These are phyloP conservation scores for Turnera subulata DNA, from an alignment of 345 rosid genomes.

Conservation along the genomic window DNA sequence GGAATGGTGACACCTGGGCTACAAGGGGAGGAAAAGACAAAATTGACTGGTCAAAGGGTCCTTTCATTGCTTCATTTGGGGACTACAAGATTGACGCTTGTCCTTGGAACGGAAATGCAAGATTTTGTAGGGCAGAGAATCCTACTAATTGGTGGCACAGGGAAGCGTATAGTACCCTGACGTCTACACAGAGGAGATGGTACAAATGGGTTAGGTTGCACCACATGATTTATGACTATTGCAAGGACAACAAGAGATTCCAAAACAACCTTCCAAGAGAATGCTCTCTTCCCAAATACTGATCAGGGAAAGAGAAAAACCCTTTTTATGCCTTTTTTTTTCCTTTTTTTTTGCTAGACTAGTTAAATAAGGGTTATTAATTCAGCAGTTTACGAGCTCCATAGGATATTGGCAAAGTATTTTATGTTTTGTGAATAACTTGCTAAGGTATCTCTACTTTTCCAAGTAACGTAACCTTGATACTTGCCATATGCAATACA, in stretches of 20 bases:
- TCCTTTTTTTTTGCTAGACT: background rate
- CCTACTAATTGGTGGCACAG: conserved; percentile 73
- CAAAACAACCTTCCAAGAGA: conserved; percentile 61
- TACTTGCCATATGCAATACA: too few relatives aligned
- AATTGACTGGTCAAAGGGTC: conserved; percentile 71
- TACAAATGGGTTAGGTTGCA: conserved; percentile 78
- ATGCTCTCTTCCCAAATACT: conserved; percentile 71
- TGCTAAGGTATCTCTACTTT: too few relatives aligned
- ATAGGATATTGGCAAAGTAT: too few relatives aligned
- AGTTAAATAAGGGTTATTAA: too few relatives aligned
- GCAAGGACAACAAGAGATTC: conserved; percentile 65
- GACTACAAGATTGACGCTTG: conserved; percentile 69
- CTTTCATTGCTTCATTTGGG: conserved; percentile 63
- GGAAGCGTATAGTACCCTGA: conserved; percentile 37
- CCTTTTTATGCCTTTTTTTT: background rate
- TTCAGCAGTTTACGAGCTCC: too few relatives aligned
- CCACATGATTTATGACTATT: conserved; percentile 75
- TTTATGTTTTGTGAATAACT: too few relatives aligned
- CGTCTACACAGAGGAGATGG: conserved; percentile 57
- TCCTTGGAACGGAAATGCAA: conserved; percentile 57
- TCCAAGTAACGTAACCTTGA: too few relatives aligned
- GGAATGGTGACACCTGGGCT: conserved; percentile 93
- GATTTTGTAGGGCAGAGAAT: conserved; percentile 53
- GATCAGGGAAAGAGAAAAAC: background rate
- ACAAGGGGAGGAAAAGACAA: conserved; percentile 75